phyloP scores from a whole-genome alignment of 148 eudicot species.

The Simmondsia chinensis region DNA sequence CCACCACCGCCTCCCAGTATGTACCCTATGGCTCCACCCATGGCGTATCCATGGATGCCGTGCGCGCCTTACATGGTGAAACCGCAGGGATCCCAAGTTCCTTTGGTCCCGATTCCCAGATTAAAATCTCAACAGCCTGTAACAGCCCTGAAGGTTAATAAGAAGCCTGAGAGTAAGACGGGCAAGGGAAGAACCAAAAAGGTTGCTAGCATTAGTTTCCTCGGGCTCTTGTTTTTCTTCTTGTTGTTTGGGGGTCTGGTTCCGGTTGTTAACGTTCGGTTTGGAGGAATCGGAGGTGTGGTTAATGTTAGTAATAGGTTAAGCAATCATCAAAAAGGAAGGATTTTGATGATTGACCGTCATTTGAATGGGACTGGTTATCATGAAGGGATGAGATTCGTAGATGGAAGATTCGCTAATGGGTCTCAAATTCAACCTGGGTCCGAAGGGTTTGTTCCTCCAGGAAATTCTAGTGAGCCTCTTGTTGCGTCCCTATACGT shows the following conservation, averaged over 20 bases:
- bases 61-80: slow-evolving; percentile 64
- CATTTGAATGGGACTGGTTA: slow-evolving; percentile 21
- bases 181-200: slow-evolving; percentile 64
- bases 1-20: slow-evolving; percentile 40
- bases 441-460: slow-evolving; percentile 18
- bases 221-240: slow-evolving; percentile 71
- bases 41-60: slow-evolving; percentile 89
- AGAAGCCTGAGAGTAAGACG: slow-evolving; percentile 51
- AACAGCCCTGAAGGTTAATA: slow-evolving; percentile 34
- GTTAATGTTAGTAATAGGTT: too few species aligned
- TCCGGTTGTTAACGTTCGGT: slow-evolving; percentile 65
- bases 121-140: slow-evolving; percentile 60
- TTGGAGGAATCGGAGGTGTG: too few species aligned
- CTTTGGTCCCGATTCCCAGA: slow-evolving; percentile 81
- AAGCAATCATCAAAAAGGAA: slow-evolving; percentile 38
- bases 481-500: slow-evolving; percentile 83
- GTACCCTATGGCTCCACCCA: slow-evolving; percentile 57
- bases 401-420: slow-evolving; percentile 13
- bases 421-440: slow-evolving; percentile 23
- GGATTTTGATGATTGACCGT: slow-evolving; percentile 43
- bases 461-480: slow-evolving; percentile 57
- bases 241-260: slow-evolving; percentile 75
- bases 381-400: slow-evolving; percentile 15
- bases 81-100: slow-evolving; percentile 75
- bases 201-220: slow-evolving; percentile 84